Percentiles rank a stretch among this genome's conserved stretches.
These are phyloP conservation scores for Daldinia sp. DNA, from an alignment of 2,329 filamentous ascomycete genomes.

Conservation along the genomic window DNA sequence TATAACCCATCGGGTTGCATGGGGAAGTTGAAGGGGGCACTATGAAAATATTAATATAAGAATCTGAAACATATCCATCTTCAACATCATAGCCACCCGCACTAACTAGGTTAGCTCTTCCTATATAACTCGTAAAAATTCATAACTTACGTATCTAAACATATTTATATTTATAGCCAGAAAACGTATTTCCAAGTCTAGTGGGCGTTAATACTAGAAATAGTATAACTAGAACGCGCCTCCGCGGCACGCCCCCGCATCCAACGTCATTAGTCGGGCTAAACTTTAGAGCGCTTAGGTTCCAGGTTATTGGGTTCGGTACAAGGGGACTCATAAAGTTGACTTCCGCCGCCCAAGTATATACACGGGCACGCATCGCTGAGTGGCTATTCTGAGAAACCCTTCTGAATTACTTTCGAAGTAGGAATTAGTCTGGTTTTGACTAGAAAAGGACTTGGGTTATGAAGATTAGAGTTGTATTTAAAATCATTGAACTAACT, in stretches of 20 bases:
- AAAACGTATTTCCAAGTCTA: neutral
- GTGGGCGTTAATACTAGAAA: neutral
- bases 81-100: too few species aligned
- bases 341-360: neutral
- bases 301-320: slow-evolving; percentile 16
- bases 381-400: neutral
- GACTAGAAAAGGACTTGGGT: neutral
- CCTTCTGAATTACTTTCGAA: neutral
- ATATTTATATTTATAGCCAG: neutral
- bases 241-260: slow-evolving; percentile 10
- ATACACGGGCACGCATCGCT: neutral
- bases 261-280: slow-evolving; percentile 27
- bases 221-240: neutral
- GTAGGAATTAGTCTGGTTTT: neutral
- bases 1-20: neutral
- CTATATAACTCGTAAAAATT: neutral
- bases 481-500: neutral
- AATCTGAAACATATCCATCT: too few species aligned
- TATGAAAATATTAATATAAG: too few species aligned
- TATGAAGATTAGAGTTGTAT: neutral
- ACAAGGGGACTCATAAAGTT: neutral
- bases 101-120: too few species aligned
- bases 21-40: neutral
- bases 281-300: slow-evolving; percentile 21
- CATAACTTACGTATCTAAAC: neutral